These are phyloP conservation scores for Sporothrix globosa DNA, from an alignment of 2,329 filamentous ascomycete genomes.

Conservation along the genomic window DNA sequence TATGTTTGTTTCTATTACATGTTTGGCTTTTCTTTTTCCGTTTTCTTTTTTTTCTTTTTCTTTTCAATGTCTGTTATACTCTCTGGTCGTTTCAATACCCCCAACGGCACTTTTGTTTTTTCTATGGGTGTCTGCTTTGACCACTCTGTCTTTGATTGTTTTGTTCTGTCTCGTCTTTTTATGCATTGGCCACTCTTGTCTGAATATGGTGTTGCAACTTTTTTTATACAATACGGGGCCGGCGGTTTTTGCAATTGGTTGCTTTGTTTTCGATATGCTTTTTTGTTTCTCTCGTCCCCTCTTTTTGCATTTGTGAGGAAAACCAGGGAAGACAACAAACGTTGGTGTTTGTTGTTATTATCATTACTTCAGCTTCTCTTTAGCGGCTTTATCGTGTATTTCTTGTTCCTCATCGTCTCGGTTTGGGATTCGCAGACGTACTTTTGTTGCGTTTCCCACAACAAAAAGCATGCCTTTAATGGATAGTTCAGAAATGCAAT, in stretches of 20 bases:
- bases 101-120: constrained; percentile 26
- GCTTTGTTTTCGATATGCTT: neutral
- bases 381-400: neutral
- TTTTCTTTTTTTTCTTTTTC: neutral
- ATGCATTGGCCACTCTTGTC: neutral
- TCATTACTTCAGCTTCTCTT: neutral
- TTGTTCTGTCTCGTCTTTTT: neutral
- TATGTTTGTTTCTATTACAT: constrained; percentile 16
- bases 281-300: neutral
- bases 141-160: neutral
- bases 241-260: neutral
- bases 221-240: neutral
- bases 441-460: neutral
- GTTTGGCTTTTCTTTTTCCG: neutral
- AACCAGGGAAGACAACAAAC: neutral
- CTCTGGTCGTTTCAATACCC: constrained; percentile 27
- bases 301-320: neutral
- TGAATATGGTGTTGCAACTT: constrained; percentile 7
- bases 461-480: neutral
- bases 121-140: constrained; percentile 4
- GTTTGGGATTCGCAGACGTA: neutral
- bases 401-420: neutral
- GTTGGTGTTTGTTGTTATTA: neutral
- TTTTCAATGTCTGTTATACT: constrained; percentile 5
- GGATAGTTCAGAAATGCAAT: neutral